phyloP scores from a whole-genome alignment of 257 asterid genomes.

The Oldenlandia corymbosa region DNA sequence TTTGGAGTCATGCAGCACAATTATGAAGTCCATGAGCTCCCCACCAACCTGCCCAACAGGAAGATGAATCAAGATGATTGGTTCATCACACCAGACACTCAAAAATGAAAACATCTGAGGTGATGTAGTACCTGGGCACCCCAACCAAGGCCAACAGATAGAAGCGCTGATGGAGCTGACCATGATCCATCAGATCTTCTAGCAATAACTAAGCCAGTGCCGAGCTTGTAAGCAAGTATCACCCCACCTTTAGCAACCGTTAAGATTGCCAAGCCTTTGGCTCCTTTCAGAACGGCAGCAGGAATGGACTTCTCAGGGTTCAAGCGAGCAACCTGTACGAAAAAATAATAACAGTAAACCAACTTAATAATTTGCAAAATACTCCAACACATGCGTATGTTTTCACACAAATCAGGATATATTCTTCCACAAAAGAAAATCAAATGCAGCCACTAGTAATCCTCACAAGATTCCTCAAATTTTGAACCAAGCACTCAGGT shows the following conservation, averaged over 20 bases:
- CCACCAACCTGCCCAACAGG: slow-evolving; percentile 62
- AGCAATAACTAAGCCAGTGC: slow-evolving; percentile 90
- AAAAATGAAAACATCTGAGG: not conserved
- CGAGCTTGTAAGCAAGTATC: slow-evolving; percentile 77
- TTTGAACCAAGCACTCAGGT: not conserved
- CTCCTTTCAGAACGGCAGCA: slow-evolving; percentile 76
- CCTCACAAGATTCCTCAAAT: not conserved
- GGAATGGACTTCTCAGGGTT: slow-evolving; percentile 96
- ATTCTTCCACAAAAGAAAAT: not conserved
- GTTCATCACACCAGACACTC: not conserved
- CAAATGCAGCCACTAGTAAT: too few relatives aligned
- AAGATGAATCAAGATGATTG: not conserved
- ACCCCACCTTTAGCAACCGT: slow-evolving; percentile 94
- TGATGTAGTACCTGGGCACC: slow-evolving; percentile 79
- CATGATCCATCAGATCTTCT: slow-evolving; percentile 93
- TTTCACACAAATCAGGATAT: not conserved
- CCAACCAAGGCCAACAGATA: slow-evolving; percentile 95
- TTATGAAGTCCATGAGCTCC: slow-evolving; percentile 92
- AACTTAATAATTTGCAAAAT: not conserved
- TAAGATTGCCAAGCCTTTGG: slow-evolving; percentile 88
- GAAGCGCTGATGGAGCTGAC: slow-evolving; percentile 98
- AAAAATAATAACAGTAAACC: not conserved
- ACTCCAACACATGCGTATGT: not conserved
- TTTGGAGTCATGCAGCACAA: slow-evolving; percentile 78
- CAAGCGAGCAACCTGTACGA: slow-evolving; percentile 71